Evolutionary conservation across 2,329 filamentous ascomycete genomes (phyloP).

Genomic region (Talaromyces sp.): DNA sequence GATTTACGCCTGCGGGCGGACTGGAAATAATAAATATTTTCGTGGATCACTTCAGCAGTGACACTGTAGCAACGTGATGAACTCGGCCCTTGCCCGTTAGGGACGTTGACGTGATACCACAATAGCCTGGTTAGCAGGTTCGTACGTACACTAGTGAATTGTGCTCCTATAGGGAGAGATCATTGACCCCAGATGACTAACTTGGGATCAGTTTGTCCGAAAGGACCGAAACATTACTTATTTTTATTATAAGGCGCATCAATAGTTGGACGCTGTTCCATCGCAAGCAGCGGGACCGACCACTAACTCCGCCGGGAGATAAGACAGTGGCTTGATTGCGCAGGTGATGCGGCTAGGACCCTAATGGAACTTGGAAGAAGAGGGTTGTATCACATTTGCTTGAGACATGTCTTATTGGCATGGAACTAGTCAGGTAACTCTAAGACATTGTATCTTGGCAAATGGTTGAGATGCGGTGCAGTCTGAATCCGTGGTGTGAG

Average conservation of each 20-base stretch:
- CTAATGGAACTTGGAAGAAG: not conserved
- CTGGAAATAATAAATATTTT: not conserved
- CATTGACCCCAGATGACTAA: not conserved
- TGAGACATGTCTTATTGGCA: conserved; percentile 9
- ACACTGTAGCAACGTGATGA: not conserved
- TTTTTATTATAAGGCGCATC: not conserved
- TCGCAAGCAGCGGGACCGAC: not conserved
- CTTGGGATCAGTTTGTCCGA: conserved; percentile 1
- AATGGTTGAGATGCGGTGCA: not conserved
- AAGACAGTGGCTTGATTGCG: not conserved
- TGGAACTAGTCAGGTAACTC: conserved; percentile 6
- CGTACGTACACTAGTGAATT: not conserved
- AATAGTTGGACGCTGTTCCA: not conserved
- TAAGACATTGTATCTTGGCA: conserved; percentile 2
- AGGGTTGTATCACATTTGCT: not conserved
- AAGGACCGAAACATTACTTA: not conserved
- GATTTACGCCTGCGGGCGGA: not conserved
- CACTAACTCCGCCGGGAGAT: conserved; percentile 6
- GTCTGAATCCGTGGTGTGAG: not conserved
- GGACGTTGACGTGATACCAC: not conserved
- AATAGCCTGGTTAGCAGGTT: not conserved
- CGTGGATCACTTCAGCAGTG: not conserved
- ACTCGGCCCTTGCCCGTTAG: not conserved
- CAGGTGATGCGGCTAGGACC: not conserved
- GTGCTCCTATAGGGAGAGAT: not conserved